Percentiles rank a stretch among this genome's conserved stretches.
phyloP scores from a whole-genome alignment of 202 grass and related monocot genomes.

The Hordeum pubiflorum region DNA sequence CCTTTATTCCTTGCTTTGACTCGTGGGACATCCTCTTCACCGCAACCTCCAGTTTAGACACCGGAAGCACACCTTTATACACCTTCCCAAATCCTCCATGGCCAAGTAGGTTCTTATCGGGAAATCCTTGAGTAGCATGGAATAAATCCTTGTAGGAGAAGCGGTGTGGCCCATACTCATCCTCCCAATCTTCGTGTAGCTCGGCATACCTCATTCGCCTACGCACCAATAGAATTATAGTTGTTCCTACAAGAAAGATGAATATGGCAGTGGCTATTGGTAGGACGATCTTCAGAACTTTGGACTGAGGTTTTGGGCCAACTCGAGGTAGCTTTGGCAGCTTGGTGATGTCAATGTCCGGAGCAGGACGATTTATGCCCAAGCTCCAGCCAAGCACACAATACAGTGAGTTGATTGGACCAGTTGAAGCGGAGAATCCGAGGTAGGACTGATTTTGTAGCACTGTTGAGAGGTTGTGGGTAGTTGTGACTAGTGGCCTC shows the following conservation, averaged over 20 bases:
- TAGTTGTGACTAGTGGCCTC: background rate
- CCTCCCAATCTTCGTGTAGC: background rate
- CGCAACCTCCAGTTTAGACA: too few species aligned
- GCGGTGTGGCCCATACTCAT: background rate
- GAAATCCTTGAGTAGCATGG: too few species aligned
- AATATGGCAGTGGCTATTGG: too few species aligned
- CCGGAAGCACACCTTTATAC: too few species aligned
- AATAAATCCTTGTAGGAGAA: background rate
- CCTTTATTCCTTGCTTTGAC: too few species aligned
- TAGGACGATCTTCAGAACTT: background rate
- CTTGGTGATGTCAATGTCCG: background rate
- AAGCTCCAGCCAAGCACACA: background rate
- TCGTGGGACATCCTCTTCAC: too few species aligned
- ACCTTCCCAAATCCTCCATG: too few species aligned
- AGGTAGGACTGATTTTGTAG: background rate
- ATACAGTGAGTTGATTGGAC: background rate
- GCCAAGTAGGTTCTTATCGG: too few species aligned
- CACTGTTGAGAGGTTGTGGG: background rate
- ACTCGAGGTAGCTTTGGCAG: background rate
- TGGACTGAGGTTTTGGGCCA: background rate
- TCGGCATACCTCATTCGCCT: background rate
- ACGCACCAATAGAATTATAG: background rate
- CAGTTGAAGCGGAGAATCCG: background rate
- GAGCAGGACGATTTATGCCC: background rate
- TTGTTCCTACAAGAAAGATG: too few species aligned